Conservation (phyloP, 768 basidiomycete species). For the Pluteus cervinus region DNA sequence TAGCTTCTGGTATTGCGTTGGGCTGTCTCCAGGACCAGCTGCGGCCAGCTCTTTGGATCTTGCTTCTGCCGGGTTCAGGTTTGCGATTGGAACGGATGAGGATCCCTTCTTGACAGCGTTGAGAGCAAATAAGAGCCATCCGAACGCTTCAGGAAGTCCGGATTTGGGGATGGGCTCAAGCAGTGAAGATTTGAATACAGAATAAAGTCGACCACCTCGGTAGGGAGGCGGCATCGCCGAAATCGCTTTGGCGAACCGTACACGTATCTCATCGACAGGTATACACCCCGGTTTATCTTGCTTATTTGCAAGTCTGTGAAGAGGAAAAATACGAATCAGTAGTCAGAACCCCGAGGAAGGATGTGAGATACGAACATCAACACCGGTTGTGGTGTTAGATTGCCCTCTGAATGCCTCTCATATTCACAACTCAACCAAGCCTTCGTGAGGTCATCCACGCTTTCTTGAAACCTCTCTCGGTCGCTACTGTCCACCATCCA, state of each 20-base stretch:
- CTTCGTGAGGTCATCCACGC: constrained; percentile 39
- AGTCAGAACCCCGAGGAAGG: neutral
- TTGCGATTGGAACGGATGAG: neutral
- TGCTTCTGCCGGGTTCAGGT: constrained; percentile 3
- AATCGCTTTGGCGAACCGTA: constrained; percentile 22
- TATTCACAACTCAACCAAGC: constrained; percentile 24
- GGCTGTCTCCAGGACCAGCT: constrained; percentile 19
- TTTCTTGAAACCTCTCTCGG: constrained; percentile 42
- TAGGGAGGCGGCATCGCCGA: no score
- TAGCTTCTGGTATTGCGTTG: constrained; percentile 29
- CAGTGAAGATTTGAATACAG: constrained; percentile 21
- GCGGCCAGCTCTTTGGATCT: constrained; percentile 13
- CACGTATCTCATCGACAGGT: constrained; percentile 39
- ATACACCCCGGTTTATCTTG: constrained; percentile 50
- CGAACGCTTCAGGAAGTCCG: constrained; percentile 32
- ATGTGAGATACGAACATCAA: constrained; percentile 21
- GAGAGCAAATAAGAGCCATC: constrained; percentile 29
- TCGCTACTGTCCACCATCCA: constrained; percentile 61
- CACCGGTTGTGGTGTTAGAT: constrained; percentile 18
- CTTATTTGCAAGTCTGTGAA: constrained; percentile 51
- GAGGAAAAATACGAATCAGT: neutral
- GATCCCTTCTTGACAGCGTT: constrained; percentile 16
- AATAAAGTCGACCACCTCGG: constrained; percentile 20
- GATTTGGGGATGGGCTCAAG: constrained; percentile 13
- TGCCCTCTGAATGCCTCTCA: neutral